Evolutionary conservation across 2,329 filamentous ascomycete species (phyloP).

Genomic region (Botrytis byssoidea): DNA sequence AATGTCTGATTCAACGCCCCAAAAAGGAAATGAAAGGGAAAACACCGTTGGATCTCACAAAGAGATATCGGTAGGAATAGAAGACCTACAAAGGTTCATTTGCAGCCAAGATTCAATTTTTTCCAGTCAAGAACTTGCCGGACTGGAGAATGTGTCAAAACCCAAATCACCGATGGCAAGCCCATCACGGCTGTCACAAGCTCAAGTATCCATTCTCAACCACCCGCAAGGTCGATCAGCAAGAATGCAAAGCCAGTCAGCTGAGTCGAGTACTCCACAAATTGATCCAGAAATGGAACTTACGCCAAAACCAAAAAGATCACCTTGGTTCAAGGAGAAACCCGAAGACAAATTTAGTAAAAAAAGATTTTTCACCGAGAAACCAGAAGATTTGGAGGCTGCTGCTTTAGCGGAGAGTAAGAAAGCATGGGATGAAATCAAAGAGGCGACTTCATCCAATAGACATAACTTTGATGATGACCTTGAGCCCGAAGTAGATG

Average conservation of each 20-base stretch:
- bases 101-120: neutral
- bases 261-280: neutral
- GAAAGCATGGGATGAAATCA: conserved; percentile 5
- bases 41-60: neutral
- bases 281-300: neutral
- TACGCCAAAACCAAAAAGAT: conserved; percentile 5
- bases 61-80: neutral
- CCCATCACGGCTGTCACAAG: neutral
- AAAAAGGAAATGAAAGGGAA: neutral
- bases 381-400: conserved; percentile 31
- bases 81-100: neutral
- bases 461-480: neutral
- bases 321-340: conserved; percentile 20
- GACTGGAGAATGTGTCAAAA: neutral
- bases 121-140: neutral
- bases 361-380: conserved; percentile 33
- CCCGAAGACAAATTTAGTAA: neutral
- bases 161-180: neutral
- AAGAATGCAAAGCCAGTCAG: neutral
- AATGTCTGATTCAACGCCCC: conserved; percentile 29
- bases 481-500: neutral
- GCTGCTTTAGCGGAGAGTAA: conserved; percentile 31
- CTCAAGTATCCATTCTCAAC: neutral
- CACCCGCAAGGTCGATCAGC: neutral
- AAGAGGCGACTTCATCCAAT: conserved; percentile 5